Evolutionary conservation across 129 eudicot genomes (phyloP).

Genomic region (Flaveria bidentis): DNA sequence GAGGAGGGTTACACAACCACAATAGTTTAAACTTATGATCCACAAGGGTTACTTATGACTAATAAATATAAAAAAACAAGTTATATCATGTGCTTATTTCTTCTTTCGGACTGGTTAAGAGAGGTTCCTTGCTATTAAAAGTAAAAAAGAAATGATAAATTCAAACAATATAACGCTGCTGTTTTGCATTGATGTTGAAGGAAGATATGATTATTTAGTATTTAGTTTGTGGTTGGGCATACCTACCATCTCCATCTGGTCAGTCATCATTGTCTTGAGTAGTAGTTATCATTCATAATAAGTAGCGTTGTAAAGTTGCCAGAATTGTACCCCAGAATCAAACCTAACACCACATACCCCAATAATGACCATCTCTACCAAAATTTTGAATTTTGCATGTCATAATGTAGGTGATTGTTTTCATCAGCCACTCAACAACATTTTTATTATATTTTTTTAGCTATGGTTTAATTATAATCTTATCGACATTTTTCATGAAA

Average conservation of each 20-base stretch:
- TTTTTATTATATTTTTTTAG: too few species aligned
- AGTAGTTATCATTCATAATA: slow-evolving; percentile 3
- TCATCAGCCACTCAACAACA: background rate
- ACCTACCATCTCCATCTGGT: slow-evolving; percentile 22
- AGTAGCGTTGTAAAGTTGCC: slow-evolving; percentile 26
- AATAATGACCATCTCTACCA: slow-evolving; percentile 8
- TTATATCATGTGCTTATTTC: too few species aligned
- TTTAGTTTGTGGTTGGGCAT: slow-evolving; percentile 29
- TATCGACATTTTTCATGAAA: background rate
- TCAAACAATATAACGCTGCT: background rate
- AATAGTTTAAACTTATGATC: too few species aligned
- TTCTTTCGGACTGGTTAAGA: too few species aligned
- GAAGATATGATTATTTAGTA: background rate
- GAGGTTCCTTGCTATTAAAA: too few species aligned
- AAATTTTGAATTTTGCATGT: background rate
- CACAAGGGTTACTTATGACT: too few species aligned
- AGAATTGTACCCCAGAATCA: slow-evolving; percentile 33
- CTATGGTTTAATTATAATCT: background rate
- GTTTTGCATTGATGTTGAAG: background rate
- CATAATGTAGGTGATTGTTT: background rate
- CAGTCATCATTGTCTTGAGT: slow-evolving; percentile 19
- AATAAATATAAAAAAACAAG: too few species aligned
- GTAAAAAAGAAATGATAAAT: too few species aligned
- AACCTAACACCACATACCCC: slow-evolving; percentile 30
- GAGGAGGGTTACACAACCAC: too few species aligned